Conservation (phyloP, 2,329 filamentous ascomycete genomes). For the Furcasterigmium furcatum region DNA sequence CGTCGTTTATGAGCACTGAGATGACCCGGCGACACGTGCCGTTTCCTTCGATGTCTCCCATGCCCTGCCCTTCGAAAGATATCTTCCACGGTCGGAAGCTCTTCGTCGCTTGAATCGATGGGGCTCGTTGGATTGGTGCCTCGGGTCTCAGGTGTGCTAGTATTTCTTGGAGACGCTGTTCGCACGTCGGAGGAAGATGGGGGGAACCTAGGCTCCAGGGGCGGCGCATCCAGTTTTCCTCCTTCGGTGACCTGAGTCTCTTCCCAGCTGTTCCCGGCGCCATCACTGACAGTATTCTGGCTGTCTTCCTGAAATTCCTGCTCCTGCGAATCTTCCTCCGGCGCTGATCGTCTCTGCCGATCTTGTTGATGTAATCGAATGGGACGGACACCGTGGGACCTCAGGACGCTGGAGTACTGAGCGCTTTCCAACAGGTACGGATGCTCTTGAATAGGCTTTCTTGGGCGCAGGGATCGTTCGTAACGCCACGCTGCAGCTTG, state of each 20-base stretch:
- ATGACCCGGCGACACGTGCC: too few relatives aligned
- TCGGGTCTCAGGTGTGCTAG: constrained; percentile 23
- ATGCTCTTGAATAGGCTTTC: constrained; percentile 59
- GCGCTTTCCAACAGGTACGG: constrained; percentile 56
- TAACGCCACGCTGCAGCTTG: constrained; percentile 22
- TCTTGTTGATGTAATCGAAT: constrained; percentile 35
- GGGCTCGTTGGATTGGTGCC: constrained; percentile 34
- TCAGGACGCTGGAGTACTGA: constrained; percentile 49
- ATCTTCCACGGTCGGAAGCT: constrained; percentile 33
- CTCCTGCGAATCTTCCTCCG: constrained; percentile 43
- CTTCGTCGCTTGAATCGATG: constrained; percentile 15
- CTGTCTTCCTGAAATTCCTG: constrained; percentile 50
- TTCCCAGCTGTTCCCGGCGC: constrained; percentile 22
- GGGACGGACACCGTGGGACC: constrained; percentile 52
- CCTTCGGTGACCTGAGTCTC: constrained; percentile 26
- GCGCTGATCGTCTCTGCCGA: constrained; percentile 17
- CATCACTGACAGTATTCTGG: constrained; percentile 31
- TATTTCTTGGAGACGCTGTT: constrained; percentile 12
- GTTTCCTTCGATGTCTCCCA: background rate
- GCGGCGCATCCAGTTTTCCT: background rate
- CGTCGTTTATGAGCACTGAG: too few relatives aligned
- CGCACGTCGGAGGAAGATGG: constrained; percentile 4
- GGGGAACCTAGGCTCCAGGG: background rate
- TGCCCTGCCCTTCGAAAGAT: constrained; percentile 3
- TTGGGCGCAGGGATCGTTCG: constrained; percentile 51